Conservation (phyloP, 768 basidiomycete genomes). For the Termitomyces sp. region DNA sequence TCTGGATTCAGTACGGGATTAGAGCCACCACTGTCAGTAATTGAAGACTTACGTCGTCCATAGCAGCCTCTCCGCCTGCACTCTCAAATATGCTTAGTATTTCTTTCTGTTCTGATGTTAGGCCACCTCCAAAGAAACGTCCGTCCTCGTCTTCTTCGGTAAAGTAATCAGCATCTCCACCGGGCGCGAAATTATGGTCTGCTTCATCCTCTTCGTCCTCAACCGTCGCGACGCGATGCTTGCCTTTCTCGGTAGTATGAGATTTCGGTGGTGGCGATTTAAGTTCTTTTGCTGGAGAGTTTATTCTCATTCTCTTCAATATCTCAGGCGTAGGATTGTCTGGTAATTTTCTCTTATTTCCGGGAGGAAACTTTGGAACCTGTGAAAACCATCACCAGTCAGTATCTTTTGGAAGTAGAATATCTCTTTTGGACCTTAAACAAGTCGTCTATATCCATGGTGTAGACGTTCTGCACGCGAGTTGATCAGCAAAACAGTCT, state of each 20-base stretch:
- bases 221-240: slow-evolving; percentile 46
- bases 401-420: not conserved
- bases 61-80: slow-evolving; percentile 56
- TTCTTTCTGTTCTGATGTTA: slow-evolving; percentile 91
- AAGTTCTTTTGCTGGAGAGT: slow-evolving; percentile 25
- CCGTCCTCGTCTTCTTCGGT: slow-evolving; percentile 90
- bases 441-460: slow-evolving; percentile 49
- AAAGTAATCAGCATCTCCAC: slow-evolving; percentile 88
- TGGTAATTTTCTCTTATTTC: slow-evolving; percentile 71
- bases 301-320: slow-evolving; percentile 75
- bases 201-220: slow-evolving; percentile 62
- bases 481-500: not conserved
- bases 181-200: slow-evolving; percentile 66
- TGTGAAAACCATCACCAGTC: slow-evolving; percentile 20
- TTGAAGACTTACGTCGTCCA: slow-evolving; percentile 59
- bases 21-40: slow-evolving; percentile 9
- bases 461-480: not conserved
- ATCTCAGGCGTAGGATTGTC: slow-evolving; percentile 79
- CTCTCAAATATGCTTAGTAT: slow-evolving; percentile 94
- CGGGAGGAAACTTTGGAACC: slow-evolving; percentile 66
- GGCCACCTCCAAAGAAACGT: slow-evolving; percentile 89
- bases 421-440: slow-evolving; percentile 38
- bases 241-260: slow-evolving; percentile 15
- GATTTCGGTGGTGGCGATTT: slow-evolving; percentile 8
- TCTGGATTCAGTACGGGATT: slow-evolving; percentile 20